Evolutionary conservation across 495 filamentous ascomycete species (phyloP), one percentile per base, ranked within the genome.

Genomic region (Evansstolkia leycettana): DNA sequence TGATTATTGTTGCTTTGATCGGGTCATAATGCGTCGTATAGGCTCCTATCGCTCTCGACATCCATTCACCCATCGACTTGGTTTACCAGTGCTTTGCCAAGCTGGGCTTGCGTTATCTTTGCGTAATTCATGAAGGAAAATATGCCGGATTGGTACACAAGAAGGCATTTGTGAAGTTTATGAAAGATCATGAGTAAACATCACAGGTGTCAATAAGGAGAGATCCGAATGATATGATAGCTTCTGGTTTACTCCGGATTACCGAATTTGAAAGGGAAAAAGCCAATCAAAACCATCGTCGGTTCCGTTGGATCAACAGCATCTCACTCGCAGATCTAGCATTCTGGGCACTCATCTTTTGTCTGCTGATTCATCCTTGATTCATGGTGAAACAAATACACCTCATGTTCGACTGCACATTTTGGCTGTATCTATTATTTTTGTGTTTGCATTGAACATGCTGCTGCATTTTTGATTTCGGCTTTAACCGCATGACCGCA

Each of bases 31-130:
- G n/a, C 27, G 7, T 20, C 26, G 10, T 12, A 8, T 36, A 75
- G 70, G 81, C 89, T 15, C 90, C 90, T 1, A 66, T 98, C 11
- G 75, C 88, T 5, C 64, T 98, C 16, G 90, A 96, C 51, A 79
- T 92, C 18, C 73, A 80, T 47, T 88, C 80, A 1, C 86, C 90
- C 2, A 90, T 98, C 69, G 89, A 98, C 54, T 54, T 96, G 34
- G 90, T 94, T 26, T 95, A 94, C 44, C 89, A 98, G 52, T 93
- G 85, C 47, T 98, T 96, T 60, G 84, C 84, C 28, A 98, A 98
- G 56, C 62, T 98, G 12, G 90, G 90, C 1, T 54, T 98, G 40
- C 68, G 90, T 37, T 96, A 95, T 56, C 77, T 98, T 28, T 96
- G 90, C 58, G 87, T 94, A 13, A 57, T 93, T 16, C 71, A 65